Evolutionary conservation across 2,329 filamentous ascomycete genomes (phyloP).

Genomic region (Cladosporium sp.): DNA sequence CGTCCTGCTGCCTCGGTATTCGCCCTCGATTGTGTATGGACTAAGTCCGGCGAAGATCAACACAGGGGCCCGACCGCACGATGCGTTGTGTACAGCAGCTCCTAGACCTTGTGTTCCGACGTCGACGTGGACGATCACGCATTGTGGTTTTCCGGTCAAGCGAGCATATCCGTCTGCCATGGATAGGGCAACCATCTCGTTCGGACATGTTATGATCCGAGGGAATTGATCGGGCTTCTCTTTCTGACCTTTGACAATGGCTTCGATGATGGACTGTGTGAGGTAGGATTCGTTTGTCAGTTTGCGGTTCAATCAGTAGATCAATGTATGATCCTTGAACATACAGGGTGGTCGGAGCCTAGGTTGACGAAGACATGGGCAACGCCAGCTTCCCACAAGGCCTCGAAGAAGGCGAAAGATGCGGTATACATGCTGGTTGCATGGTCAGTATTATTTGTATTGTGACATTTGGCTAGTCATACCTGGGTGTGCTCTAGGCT

Average conservation of each 20-base stretch:
- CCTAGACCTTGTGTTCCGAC: slow-evolving; percentile 76
- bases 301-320: no score
- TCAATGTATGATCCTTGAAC: neutral
- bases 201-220: slow-evolving; percentile 72
- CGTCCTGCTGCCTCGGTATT: slow-evolving; percentile 70
- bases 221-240: slow-evolving; percentile 64
- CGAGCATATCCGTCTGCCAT: slow-evolving; percentile 80
- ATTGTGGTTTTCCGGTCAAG: slow-evolving; percentile 67
- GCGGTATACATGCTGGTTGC: slow-evolving; percentile 57
- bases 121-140: slow-evolving; percentile 76
- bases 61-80: slow-evolving; percentile 68
- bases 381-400: slow-evolving; percentile 66
- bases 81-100: slow-evolving; percentile 75
- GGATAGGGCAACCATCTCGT: slow-evolving; percentile 82
- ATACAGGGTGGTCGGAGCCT: slow-evolving; percentile 63
- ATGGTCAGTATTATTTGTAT: no score
- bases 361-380: slow-evolving; percentile 63
- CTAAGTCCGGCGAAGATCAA: slow-evolving; percentile 75
- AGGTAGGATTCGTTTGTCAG: neutral
- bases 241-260: slow-evolving; percentile 71
- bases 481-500: neutral
- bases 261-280: slow-evolving; percentile 63
- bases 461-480: neutral
- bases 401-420: slow-evolving; percentile 78
- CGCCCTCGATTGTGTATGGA: slow-evolving; percentile 72